phyloP scores from a whole-genome alignment of 164 flowering plant genomes.

The Berberis vulgaris region DNA sequence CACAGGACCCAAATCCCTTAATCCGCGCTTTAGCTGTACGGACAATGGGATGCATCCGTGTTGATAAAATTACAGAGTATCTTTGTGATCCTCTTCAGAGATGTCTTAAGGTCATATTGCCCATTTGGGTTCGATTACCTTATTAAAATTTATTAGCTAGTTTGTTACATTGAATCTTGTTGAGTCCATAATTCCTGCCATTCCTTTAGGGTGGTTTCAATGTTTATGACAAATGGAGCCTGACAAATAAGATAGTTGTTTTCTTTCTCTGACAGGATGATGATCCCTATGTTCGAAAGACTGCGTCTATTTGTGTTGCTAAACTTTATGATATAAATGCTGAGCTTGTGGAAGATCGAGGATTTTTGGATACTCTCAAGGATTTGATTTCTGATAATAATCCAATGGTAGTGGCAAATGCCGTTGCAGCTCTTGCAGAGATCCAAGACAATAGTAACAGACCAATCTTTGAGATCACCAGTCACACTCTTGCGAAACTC shows the following conservation, averaged over 20 bases:
- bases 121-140: neutral
- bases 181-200: no score
- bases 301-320: constrained; percentile 98
- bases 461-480: constrained; percentile 88
- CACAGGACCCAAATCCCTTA: constrained; percentile 97
- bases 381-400: constrained; percentile 98
- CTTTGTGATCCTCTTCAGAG: constrained; percentile 98
- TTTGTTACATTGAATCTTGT: no score
- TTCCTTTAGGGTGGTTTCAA: neutral
- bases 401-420: constrained; percentile 99
- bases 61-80: constrained; percentile 98
- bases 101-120: constrained; percentile 83
- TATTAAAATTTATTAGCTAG: no score
- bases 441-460: constrained; percentile 83
- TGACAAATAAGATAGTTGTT: neutral
- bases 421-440: constrained; percentile 98
- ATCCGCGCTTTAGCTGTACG: constrained; percentile 97
- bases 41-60: constrained; percentile 99
- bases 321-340: constrained; percentile 98
- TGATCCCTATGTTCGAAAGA: constrained; percentile 99
- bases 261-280: constrained; percentile 66
- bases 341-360: constrained; percentile 97
- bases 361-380: constrained; percentile 87
- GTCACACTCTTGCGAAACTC: constrained; percentile 83
- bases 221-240: neutral